Conservation (phyloP, 352 stramenopile genomes). For the Elongisporangium prolatum region DNA sequence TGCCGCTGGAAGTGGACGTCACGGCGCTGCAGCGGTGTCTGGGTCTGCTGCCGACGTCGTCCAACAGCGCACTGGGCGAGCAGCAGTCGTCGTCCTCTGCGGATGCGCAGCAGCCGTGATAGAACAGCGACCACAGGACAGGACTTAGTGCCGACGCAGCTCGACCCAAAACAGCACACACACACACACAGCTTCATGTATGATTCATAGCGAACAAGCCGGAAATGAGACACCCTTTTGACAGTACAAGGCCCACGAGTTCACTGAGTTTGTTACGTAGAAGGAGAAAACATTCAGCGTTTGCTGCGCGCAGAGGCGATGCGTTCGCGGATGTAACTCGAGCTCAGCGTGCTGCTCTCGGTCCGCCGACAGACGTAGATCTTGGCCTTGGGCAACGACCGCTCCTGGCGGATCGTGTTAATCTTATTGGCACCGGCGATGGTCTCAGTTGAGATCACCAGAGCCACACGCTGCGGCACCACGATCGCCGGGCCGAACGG, state of each 20-base stretch:
- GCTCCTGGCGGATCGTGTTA: conserved; percentile 66
- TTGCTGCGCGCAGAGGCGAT: conserved; percentile 24
- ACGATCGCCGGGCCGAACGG: conserved; percentile 81
- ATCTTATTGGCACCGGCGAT: conserved; percentile 77
- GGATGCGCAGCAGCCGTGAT: conserved; percentile 4
- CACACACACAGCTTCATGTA: neutral
- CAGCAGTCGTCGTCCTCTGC: neutral
- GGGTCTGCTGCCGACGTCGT: conserved; percentile 20
- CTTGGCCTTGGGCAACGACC: conserved; percentile 45
- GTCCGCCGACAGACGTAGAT: conserved; percentile 81
- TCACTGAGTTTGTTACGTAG: neutral
- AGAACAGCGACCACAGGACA: neutral
- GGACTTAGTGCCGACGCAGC: neutral
- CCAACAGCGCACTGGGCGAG: conserved; percentile 1
- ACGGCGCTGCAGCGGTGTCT: conserved; percentile 48
- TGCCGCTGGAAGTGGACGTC: conserved; percentile 69
- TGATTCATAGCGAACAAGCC: neutral
- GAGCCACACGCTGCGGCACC: conserved; percentile 55
- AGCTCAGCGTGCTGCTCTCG: conserved; percentile 80
- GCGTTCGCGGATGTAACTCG: conserved; percentile 73
- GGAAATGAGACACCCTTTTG: neutral
- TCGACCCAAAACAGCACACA: neutral
- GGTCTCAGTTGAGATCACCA: conserved; percentile 87
- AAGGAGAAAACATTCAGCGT: neutral
- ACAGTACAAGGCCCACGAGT: neutral